These are phyloP conservation scores for Kodamaea fukazawae DNA, from an alignment of 805 yeast species.

Conservation along the genomic window DNA sequence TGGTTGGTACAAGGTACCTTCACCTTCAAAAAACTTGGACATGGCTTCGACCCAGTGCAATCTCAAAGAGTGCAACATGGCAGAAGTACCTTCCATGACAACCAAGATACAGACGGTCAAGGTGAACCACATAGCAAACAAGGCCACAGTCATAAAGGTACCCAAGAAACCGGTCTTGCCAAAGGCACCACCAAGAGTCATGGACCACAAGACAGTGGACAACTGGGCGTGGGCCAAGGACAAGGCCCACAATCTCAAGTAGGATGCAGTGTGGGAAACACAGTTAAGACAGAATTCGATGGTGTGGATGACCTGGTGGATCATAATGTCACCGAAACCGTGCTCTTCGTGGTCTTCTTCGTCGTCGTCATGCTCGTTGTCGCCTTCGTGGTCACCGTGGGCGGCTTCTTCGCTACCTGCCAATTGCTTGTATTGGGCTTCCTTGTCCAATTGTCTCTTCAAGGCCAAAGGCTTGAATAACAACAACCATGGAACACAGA, in stretches of 20 bases:
- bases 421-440: slow-evolving; percentile 23
- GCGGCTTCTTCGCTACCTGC: slow-evolving; percentile 15
- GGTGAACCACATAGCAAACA: slow-evolving; percentile 94
- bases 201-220: slow-evolving; percentile 91
- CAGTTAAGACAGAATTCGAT: slow-evolving; percentile 96
- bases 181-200: slow-evolving; percentile 87
- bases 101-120: slow-evolving; percentile 89
- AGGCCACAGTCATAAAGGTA: slow-evolving; percentile 66
- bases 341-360: slow-evolving; percentile 41
- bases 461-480: slow-evolving; percentile 58
- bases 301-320: slow-evolving; percentile 96
- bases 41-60: slow-evolving; percentile 99
- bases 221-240: slow-evolving; percentile 96
- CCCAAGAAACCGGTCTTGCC: slow-evolving; percentile 62
- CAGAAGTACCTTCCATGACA: slow-evolving; percentile 98
- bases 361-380: slow-evolving; percentile 21
- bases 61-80: slow-evolving; percentile 97
- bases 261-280: slow-evolving; percentile 98
- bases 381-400: slow-evolving; percentile 15
- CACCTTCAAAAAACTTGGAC: slow-evolving; percentile 98
- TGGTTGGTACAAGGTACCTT: slow-evolving; percentile 89
- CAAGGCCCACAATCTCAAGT: slow-evolving; percentile 93
- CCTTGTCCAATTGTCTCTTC: slow-evolving; percentile 35
- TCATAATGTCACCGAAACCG: slow-evolving; percentile 89
- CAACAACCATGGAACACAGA: slow-evolving; percentile 75